These are phyloP conservation scores for Sistotremastrum niveocremeum DNA, from an alignment of 768 basidiomycete species.

Conservation along the genomic window DNA sequence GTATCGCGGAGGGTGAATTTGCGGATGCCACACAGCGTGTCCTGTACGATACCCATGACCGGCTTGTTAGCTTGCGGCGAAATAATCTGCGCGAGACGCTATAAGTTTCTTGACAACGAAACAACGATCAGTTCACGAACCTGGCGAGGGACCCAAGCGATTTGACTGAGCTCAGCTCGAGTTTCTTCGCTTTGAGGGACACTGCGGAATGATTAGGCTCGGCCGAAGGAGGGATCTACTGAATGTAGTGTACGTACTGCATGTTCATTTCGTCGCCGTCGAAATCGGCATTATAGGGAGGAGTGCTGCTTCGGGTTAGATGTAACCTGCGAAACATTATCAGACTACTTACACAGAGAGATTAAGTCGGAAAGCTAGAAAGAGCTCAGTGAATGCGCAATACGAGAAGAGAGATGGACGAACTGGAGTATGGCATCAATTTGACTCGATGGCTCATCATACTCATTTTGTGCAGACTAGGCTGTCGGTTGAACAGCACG, in stretches of 20 bases:
- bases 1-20: conserved; percentile 94
- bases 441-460: conserved; percentile 99
- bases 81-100: conserved; percentile 54
- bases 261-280: conserved; percentile 99
- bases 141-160: conserved; percentile 97
- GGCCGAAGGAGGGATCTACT: neutral
- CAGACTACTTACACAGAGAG: conserved; percentile 75
- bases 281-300: conserved; percentile 99
- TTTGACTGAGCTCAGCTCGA: conserved; percentile 92
- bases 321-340: neutral
- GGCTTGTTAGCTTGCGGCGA: conserved; percentile 99
- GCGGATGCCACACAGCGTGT: conserved; percentile 93
- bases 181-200: conserved; percentile 98
- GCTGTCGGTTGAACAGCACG: conserved; percentile 96
- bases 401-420: conserved; percentile 19
- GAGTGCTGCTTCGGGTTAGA: conserved; percentile 40
- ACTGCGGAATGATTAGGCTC: conserved; percentile 27
- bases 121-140: conserved; percentile 24
- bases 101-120: conserved; percentile 1
- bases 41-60: conserved; percentile 99
- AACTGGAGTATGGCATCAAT: conserved; percentile 96
- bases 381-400: conserved; percentile 11
- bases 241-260: conserved; percentile 59
- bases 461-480: conserved; percentile 98
- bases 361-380: conserved; percentile 85